Percentiles rank a stretch among this genome's conserved stretches.
Conservation (phyloP, 192 early-diverging fungal species). For the Entomortierella chlamydospora region DNA sequence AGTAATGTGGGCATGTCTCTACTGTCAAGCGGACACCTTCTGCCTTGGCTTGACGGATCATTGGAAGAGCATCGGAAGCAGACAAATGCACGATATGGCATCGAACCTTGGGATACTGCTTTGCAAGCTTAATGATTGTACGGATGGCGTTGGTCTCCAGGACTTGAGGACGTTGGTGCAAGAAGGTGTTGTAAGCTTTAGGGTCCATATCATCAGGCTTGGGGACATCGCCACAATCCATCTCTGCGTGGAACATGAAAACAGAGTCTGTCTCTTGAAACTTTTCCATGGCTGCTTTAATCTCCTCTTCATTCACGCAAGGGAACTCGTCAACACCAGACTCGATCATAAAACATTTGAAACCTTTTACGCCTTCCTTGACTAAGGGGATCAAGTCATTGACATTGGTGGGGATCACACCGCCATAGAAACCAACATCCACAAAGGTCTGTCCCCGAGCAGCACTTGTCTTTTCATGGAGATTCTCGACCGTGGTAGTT, state of each 20-base stretch:
- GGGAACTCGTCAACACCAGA: slow-evolving; percentile 89
- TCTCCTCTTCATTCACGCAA: slow-evolving; percentile 76
- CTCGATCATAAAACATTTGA: slow-evolving; percentile 89
- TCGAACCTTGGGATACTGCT: slow-evolving; percentile 75
- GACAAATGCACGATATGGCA: slow-evolving; percentile 88
- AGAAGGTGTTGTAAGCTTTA: slow-evolving; percentile 71
- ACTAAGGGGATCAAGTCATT: slow-evolving; percentile 73
- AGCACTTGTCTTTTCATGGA: slow-evolving; percentile 72
- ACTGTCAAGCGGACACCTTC: slow-evolving; percentile 79
- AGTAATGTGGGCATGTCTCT: slow-evolving; percentile 88
- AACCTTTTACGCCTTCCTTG: slow-evolving; percentile 77
- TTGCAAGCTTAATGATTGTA: slow-evolving; percentile 74
- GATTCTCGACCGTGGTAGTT: slow-evolving; percentile 77
- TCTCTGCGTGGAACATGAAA: slow-evolving; percentile 87
- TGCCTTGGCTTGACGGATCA: slow-evolving; percentile 76
- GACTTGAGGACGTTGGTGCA: slow-evolving; percentile 74
- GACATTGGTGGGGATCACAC: slow-evolving; percentile 81
- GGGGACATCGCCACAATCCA: slow-evolving; percentile 64
- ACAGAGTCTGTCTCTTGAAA: slow-evolving; percentile 64
- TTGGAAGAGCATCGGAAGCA: slow-evolving; percentile 78
- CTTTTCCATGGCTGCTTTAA: slow-evolving; percentile 74
- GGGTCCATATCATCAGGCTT: slow-evolving; percentile 56
- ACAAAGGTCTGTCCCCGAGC: slow-evolving; percentile 79
- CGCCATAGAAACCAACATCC: slow-evolving; percentile 85
- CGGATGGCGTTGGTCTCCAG: slow-evolving; percentile 83